A percentile compares a stretch with the other conserved stretches of the same genome.
Conservation (phyloP, 805 yeast genomes). For the Candida maltosa region DNA sequence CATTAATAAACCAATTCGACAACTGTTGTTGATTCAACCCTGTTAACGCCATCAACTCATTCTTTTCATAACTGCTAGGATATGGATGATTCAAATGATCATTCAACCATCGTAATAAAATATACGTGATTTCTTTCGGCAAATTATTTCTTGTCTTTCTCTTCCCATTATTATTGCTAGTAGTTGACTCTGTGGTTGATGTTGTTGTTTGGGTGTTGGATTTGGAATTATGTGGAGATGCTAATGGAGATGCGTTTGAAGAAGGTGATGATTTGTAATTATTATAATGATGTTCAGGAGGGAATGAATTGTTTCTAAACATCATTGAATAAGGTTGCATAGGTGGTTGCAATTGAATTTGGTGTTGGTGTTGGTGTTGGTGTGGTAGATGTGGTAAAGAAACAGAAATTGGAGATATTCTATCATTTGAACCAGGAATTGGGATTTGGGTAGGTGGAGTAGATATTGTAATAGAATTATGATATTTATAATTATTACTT, state of each 20-base stretch:
- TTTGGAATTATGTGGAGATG: neutral
- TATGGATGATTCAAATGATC: constrained; percentile 78
- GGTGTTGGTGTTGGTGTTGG: constrained; percentile 6
- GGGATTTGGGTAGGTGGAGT: constrained; percentile 1
- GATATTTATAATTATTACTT: constrained; percentile 28
- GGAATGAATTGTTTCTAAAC: constrained; percentile 3
- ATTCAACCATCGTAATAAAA: constrained; percentile 69
- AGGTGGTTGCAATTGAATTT: constrained; percentile 2
- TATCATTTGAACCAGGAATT: constrained; percentile 1
- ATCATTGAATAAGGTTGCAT: neutral
- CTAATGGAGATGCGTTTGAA: neutral
- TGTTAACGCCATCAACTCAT: constrained; percentile 63
- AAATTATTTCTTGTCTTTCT: constrained; percentile 61
- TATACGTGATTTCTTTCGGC: constrained; percentile 74
- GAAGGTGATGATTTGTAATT: neutral
- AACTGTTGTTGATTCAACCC: constrained; percentile 80
- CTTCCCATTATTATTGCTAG: constrained; percentile 6
- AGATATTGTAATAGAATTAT: constrained; percentile 7
- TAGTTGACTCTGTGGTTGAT: neutral
- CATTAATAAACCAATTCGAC: constrained; percentile 86
- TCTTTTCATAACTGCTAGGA: constrained; percentile 78
- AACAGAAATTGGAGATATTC: neutral
- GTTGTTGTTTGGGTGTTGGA: constrained; percentile 1
- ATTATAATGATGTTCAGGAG: neutral
- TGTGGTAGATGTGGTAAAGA: constrained; percentile 3